Base-by-base conservation (phyloP, 129 eudicot species). In the Centella asiatica region DNA sequence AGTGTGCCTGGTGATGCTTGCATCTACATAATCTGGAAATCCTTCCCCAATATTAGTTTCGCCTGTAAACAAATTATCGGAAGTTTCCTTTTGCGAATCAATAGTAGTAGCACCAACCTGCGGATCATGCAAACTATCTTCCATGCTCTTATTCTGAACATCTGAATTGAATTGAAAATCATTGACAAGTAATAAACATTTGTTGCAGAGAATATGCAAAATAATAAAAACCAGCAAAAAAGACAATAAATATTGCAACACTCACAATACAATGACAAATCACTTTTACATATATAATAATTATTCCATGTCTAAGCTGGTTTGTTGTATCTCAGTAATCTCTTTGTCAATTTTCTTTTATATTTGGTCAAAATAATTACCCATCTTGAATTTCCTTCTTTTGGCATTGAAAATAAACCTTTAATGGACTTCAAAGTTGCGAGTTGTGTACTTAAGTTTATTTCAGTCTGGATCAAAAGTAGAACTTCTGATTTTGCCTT, bases 1-100 rank as follows among this genome's bases (percentile, higher is more conserved):
- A 63, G 46, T 66, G 67, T 64, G 76, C 22, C 65, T 22, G 74
- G 57, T 66, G 64, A 44, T 60, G 40, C 67, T 69, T 56, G 76
- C 71, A 84, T 84, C 93, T 81, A 81, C 86, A 77, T 73, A 77
- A 81, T 81, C 80, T 81, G 81, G 86, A 88, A 84, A 84, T 61
- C 85, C 89, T 77, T 75, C 83, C 64, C 59, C 78, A 49, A 77
- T 79, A 82, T 84, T 84, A 88, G 62, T 69, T 64, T 78, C 81
- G 77, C 80, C 80, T 62, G 67, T 79, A 79, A 76, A 78, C 67
- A 85, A 72, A 77, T 76, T 84, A 81, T 71, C 79, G 75, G 94
- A 81, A 77, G 82, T 77, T 78, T 84, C 93, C 89, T 84, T 81
- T 74, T 75, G 94, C 79, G 69, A 84, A 62, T 78, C 80, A 74